A percentile compares a stretch with the other conserved stretches of the same genome.
These are phyloP conservation scores for Psilocybe tampanensis DNA, from an alignment of 768 basidiomycete genomes.

Conservation along the genomic window DNA sequence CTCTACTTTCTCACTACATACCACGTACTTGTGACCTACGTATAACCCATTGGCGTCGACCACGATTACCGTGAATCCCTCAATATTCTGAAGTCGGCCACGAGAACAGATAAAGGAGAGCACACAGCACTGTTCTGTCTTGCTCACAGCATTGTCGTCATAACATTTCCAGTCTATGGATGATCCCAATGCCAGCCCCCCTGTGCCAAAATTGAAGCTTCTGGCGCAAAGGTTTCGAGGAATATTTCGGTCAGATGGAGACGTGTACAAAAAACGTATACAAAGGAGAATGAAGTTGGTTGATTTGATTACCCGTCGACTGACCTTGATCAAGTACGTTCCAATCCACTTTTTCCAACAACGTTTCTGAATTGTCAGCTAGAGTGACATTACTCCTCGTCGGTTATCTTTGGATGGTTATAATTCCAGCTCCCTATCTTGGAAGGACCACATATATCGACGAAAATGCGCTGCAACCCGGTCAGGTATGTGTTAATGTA, in stretches of 20 bases:
- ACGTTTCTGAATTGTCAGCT: slow-evolving; percentile 1
- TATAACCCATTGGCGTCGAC: too few relatives aligned
- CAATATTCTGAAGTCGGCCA: not conserved
- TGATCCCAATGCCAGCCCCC: not conserved
- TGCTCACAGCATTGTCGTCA: not conserved
- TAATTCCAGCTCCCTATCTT: slow-evolving; percentile 67
- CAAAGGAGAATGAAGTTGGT: slow-evolving; percentile 45
- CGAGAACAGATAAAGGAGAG: not conserved
- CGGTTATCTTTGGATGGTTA: slow-evolving; percentile 85
- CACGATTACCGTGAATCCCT: not conserved
- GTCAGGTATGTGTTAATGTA: slow-evolving; percentile 56
- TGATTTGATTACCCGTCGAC: slow-evolving; percentile 33
- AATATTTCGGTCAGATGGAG: slow-evolving; percentile 19
- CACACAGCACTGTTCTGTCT: not conserved
- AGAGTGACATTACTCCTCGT: slow-evolving; percentile 60
- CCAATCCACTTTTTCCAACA: not conserved
- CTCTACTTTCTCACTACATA: too few relatives aligned
- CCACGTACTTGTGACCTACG: too few relatives aligned
- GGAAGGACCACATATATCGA: slow-evolving; percentile 81
- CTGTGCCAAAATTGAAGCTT: slow-evolving; percentile 12
- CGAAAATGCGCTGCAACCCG: slow-evolving; percentile 95
- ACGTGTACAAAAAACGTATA: slow-evolving; percentile 42
- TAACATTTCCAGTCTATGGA: not conserved
- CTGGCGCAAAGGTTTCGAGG: slow-evolving; percentile 23
- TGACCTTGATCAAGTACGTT: slow-evolving; percentile 40